Evolutionary conservation across 2,329 filamentous ascomycete species (phyloP).

Genomic region (Aspergillus felis): DNA sequence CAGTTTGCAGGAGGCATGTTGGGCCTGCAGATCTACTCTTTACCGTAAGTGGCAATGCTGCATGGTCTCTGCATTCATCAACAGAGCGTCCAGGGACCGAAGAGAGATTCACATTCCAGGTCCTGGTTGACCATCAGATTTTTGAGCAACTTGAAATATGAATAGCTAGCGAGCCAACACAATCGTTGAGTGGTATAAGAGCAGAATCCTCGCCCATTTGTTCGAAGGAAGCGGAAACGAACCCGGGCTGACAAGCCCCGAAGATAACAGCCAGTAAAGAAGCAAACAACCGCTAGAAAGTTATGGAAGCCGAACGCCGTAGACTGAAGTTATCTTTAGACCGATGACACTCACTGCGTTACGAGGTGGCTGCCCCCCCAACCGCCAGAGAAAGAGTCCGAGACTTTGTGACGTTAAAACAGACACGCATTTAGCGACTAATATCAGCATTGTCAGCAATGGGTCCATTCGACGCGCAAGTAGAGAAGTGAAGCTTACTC

Average conservation of each 20-base stretch:
- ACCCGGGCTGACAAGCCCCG: neutral
- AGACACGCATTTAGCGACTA: conserved; percentile 47
- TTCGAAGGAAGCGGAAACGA: neutral
- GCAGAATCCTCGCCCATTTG: neutral
- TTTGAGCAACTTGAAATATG: neutral
- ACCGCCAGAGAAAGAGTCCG: neutral
- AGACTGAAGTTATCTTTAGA: conserved; percentile 9
- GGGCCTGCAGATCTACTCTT: conserved; percentile 2
- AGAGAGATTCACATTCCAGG: neutral
- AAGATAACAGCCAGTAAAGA: conserved; percentile 1
- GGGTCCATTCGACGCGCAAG: neutral
- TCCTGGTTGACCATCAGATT: neutral
- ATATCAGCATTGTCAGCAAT: conserved; percentile 8
- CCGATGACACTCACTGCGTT: conserved; percentile 2
- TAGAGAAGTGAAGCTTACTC: conserved; percentile 50
- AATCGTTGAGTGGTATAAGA: neutral
- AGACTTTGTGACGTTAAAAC: neutral
- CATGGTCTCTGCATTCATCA: neutral
- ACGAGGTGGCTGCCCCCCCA: neutral
- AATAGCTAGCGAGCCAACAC: neutral
- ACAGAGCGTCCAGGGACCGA: neutral
- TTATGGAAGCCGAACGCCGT: conserved; percentile 19
- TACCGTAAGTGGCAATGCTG: neutral
- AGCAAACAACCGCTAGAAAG: conserved; percentile 12
- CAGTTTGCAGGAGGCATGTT: neutral